These are phyloP conservation scores for Heterobasidion irregulare DNA, from an alignment of 1,284 basidiomycete species.

Conservation along the genomic window DNA sequence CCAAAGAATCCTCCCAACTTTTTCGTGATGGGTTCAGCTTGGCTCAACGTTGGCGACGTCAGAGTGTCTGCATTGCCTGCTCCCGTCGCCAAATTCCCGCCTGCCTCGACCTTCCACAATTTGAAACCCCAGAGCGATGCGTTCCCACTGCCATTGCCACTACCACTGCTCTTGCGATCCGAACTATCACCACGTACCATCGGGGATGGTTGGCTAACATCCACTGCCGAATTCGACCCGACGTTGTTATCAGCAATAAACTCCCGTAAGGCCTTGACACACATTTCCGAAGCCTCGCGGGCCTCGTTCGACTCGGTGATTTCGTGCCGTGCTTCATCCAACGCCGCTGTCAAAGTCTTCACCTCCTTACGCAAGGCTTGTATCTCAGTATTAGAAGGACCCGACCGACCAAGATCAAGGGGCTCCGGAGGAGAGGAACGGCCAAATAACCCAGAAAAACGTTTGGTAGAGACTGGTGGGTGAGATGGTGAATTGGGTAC, in stretches of 20 bases:
- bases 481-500: slow-evolving; percentile 8
- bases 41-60: background rate
- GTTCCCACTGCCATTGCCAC: slow-evolving; percentile 2
- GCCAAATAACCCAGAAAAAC: slow-evolving; percentile 47
- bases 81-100: slow-evolving; percentile 9
- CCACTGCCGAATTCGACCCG: slow-evolving; percentile 25
- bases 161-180: slow-evolving; percentile 3
- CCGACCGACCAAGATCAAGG: slow-evolving; percentile 5
- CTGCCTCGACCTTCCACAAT: slow-evolving; percentile 45
- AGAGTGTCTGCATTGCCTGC: slow-evolving; percentile 10
- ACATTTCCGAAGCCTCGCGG: slow-evolving; percentile 79
- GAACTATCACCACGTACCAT: slow-evolving; percentile 9
- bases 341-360: slow-evolving; percentile 40
- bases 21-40: slow-evolving; percentile 33
- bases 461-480: slow-evolving; percentile 27
- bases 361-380: slow-evolving; percentile 60
- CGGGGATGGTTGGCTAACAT: slow-evolving; percentile 13
- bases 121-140: slow-evolving; percentile 34
- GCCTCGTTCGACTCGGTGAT: slow-evolving; percentile 76
- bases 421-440: slow-evolving; percentile 18
- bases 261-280: slow-evolving; percentile 72
- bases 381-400: slow-evolving; percentile 22
- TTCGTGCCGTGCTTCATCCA: slow-evolving; percentile 60
- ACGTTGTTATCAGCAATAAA: slow-evolving; percentile 78
- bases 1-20: slow-evolving; percentile 67